These are phyloP conservation scores for Phyllosticta ampelicida DNA, from an alignment of 2,329 filamentous ascomycete species.

Conservation along the genomic window DNA sequence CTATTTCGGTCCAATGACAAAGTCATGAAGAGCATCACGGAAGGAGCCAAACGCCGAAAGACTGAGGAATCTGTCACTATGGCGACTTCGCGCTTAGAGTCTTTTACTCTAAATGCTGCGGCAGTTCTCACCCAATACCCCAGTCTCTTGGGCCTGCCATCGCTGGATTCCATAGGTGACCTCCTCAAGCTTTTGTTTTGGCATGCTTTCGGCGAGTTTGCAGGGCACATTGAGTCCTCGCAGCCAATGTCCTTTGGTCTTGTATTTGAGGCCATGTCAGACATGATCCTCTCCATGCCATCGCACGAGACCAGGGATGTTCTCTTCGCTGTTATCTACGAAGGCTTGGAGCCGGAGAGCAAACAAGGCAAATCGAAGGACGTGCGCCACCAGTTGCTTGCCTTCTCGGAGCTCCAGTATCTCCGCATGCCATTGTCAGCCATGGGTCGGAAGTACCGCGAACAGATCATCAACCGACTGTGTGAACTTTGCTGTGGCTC, in stretches of 20 bases:
- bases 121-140: slow-evolving; percentile 7
- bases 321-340: slow-evolving; percentile 3
- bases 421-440: slow-evolving; percentile 18
- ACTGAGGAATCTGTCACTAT: neutral
- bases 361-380: neutral
- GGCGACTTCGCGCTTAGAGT: slow-evolving; percentile 1
- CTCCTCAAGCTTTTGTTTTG: slow-evolving; percentile 8
- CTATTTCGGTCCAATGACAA: slow-evolving; percentile 8
- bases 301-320: slow-evolving; percentile 7
- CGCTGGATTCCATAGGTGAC: slow-evolving; percentile 2
- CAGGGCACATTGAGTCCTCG: slow-evolving; percentile 2
- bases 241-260: slow-evolving; percentile 1
- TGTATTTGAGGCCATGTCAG: slow-evolving; percentile 9
- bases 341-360: slow-evolving; percentile 2
- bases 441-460: slow-evolving; percentile 22
- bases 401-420: slow-evolving; percentile 15
- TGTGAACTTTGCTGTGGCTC: slow-evolving; percentile 14
- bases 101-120: slow-evolving; percentile 5
- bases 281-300: slow-evolving; percentile 4
- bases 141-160: slow-evolving; percentile 1
- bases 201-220: slow-evolving; percentile 8
- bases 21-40: slow-evolving; percentile 4
- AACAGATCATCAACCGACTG: slow-evolving; percentile 21
- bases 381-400: slow-evolving; percentile 5
- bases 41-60: slow-evolving; percentile 2